Evolutionary conservation across 2,329 filamentous ascomycete genomes (phyloP).

Genomic region (Oidium heveae): DNA sequence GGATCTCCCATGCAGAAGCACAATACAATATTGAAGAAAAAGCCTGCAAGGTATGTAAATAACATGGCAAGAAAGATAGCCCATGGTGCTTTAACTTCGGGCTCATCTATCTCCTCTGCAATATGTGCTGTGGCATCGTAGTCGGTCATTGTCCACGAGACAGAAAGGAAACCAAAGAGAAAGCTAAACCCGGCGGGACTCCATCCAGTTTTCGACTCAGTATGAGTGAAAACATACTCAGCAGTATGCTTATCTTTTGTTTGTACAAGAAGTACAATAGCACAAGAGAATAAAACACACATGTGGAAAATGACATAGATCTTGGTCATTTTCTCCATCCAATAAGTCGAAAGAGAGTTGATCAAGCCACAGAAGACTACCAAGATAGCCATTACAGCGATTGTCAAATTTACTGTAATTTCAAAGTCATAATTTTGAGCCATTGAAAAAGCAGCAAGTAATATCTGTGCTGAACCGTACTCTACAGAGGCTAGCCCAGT

Average conservation of each 20-base stretch:
- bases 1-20: constrained; percentile 30
- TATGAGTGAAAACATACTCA: constrained; percentile 27
- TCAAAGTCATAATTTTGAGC: constrained; percentile 15
- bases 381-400: constrained; percentile 29
- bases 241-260: constrained; percentile 25
- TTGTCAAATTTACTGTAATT: constrained; percentile 11
- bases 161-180: constrained; percentile 33
- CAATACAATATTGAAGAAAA: constrained; percentile 31
- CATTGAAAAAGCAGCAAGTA: constrained; percentile 29
- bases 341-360: constrained; percentile 29
- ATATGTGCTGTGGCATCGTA: constrained; percentile 24
- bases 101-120: constrained; percentile 25
- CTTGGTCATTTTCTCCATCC: constrained; percentile 32
- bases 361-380: constrained; percentile 25
- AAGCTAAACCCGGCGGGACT: constrained; percentile 27
- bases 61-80: constrained; percentile 29
- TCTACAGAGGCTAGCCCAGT: constrained; percentile 28
- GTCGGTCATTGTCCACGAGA: constrained; percentile 34
- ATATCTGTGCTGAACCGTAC: constrained; percentile 29
- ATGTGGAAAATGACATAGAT: constrained; percentile 32
- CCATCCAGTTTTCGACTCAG: constrained; percentile 27
- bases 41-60: constrained; percentile 29
- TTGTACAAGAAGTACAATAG: constrained; percentile 24
- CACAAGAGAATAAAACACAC: constrained; percentile 23
- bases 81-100: constrained; percentile 26